Base-by-base conservation (phyloP, 306 rosid genomes). In the Luffa aegyptiaca region DNA sequence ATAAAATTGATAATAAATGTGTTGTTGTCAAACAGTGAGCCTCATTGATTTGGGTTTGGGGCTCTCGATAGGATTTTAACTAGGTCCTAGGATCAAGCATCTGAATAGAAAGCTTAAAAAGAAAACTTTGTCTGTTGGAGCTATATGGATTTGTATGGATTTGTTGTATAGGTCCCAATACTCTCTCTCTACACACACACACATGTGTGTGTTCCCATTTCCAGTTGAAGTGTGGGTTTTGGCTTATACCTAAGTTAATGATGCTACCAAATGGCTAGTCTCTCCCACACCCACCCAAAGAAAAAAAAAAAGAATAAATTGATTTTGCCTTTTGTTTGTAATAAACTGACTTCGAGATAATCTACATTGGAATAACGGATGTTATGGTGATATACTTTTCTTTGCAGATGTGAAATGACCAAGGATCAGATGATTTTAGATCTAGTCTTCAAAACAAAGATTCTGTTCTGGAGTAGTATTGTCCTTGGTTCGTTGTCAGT, bases 341-440 rank as follows among this genome's bases (percentile, higher is more conserved):
- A 56, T 5, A 2, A 56, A 56, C 10, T 7, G 31, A 26, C 31
- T 26, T 26, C 1, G 6, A 46, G 76, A 44, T 26, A 71, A 45
- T 71, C 39, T 45, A 45, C 39, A 33, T 14, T 49, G 31, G 6
- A 73, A 33, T 49, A 63, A 85, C 46, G 13, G 17, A 53, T 80
- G 41, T 56, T 81, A 18, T 85, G 61, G 49, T 57, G 75, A 18
- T 79, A 16, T 10, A 51, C 80, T 21, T 12, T 64, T 64, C 65
- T 81, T 87, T 86, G 83, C 86, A 93, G 99, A 86, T 90, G 93
- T 61, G 93, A 90, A 78, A 81, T 87, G 93, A 87, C 80, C 36
- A 93, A 95, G 89, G 96, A 95, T 76, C 90, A 90, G 88, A 93
- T 95, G 94, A 86, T 95, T 81, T 58, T 55, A 61, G 90, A 91